Evolutionary conservation across 257 asterid species (phyloP), one percentile per base, ranked within the genome.

Genomic region (Verbascum thapsus): DNA sequence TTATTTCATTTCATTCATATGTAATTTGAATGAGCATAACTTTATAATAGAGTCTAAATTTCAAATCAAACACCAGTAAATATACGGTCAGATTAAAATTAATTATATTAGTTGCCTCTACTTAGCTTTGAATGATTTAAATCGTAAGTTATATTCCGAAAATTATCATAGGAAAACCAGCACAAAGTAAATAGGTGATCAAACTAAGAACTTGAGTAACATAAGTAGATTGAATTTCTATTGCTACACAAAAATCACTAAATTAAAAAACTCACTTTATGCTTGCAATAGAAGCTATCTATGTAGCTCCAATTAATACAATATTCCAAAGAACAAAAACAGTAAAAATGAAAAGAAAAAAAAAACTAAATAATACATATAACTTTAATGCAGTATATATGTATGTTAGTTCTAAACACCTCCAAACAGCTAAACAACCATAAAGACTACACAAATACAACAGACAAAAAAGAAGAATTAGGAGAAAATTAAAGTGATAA

Each of bases 371-470:
- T 4, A 64, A 47, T 59, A 44, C 61, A 59, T 20, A 55, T 48
- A 72, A 32, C 60, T 66, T 44, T 70, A 7, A 67, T 61, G 71
- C 59, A 64, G 22, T 62, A 70, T 69, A 44, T 61, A 60, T 65
- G 80, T 75, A 66, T 70, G 74, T 69, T 71, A 75, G 77, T 69
- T 69, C 63, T 52, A 63, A 74, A 69, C 71, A 75, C 52, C 69
- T 63, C 70, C 72, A 64, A 64, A 68, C 76, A 57, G 57, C 79
- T 64, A 74, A 63, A 72, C 72, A 69, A 43, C 72, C 72, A 74
- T 41, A 30, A n/a, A 67, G 22, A 72, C 41, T 26, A 45, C 23
- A 48, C 8, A 56, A 41, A 66, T 9, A 48, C 37, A 66, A 65
- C 10, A 11, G n/a, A 7, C 20, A 55, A 4, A 10, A 42, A 1